Evolutionary conservation across 1,139 yeast species (phyloP).

Genomic region (Petasospora rhodanensis): DNA sequence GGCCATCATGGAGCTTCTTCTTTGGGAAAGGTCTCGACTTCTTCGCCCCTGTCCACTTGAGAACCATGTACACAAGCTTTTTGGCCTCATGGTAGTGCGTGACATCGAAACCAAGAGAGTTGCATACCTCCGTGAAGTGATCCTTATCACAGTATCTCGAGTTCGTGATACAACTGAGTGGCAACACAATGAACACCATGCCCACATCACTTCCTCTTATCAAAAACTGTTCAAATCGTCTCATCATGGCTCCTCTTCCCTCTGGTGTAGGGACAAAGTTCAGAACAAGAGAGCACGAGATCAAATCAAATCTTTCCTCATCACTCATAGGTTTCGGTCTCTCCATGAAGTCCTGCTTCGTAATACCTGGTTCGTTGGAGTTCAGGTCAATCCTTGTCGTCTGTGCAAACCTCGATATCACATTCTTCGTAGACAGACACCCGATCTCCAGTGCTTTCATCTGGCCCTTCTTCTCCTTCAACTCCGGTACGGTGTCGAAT

Average conservation of each 20-base stretch:
- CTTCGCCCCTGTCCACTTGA: constrained; percentile 41
- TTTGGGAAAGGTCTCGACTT: constrained; percentile 31
- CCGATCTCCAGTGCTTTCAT: constrained; percentile 74
- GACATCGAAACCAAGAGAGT: constrained; percentile 51
- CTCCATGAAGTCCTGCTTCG: constrained; percentile 80
- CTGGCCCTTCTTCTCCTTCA: constrained; percentile 17
- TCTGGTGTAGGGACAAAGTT: constrained; percentile 78
- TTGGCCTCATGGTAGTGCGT: constrained; percentile 52
- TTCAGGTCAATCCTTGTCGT: constrained; percentile 69
- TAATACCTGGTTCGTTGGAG: constrained; percentile 68
- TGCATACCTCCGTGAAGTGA: constrained; percentile 42
- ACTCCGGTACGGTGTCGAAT: constrained; percentile 29
- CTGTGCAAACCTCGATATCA: constrained; percentile 41
- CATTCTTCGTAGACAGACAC: constrained; percentile 62
- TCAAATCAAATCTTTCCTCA: constrained; percentile 50
- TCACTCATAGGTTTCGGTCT: constrained; percentile 53
- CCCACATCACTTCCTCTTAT: constrained; percentile 25
- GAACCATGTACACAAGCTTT: constrained; percentile 78
- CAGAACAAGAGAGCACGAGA: constrained; percentile 81
- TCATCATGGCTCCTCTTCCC: constrained; percentile 74
- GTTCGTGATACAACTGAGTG: constrained; percentile 79
- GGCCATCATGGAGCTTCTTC: constrained; percentile 47
- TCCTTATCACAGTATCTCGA: constrained; percentile 68
- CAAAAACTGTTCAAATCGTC: constrained; percentile 55
- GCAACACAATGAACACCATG: constrained; percentile 71